Conservation (phyloP, 176 grass and related monocot species). For the Triticum aestivum region IWGSC_CS_RefSeq_v2.1 NC_057794.1:336580761-336581260, state of each 20-base stretch:
- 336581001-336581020: background rate
- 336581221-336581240: background rate
- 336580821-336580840: background rate
- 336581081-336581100: background rate
- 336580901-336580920: background rate
- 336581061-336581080: slow-evolving; percentile 9
- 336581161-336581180: background rate
- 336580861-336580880: background rate
- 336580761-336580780: background rate
- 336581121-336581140: slow-evolving; percentile 15
- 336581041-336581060: background rate
- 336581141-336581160: background rate
- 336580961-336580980: slow-evolving; percentile 1
- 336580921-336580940: background rate
- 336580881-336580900: background rate
- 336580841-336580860: background rate
- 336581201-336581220: background rate
- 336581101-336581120: background rate
- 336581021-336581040: slow-evolving; percentile 6
- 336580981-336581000: background rate
- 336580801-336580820: background rate
- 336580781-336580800: background rate
- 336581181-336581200: background rate
- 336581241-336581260: background rate
- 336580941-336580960: background rate